Evolutionary conservation across 2,329 filamentous ascomycete species (phyloP), one percentile per base, ranked within the genome.

Genomic region (Penicillium brevicompactum): DNA sequence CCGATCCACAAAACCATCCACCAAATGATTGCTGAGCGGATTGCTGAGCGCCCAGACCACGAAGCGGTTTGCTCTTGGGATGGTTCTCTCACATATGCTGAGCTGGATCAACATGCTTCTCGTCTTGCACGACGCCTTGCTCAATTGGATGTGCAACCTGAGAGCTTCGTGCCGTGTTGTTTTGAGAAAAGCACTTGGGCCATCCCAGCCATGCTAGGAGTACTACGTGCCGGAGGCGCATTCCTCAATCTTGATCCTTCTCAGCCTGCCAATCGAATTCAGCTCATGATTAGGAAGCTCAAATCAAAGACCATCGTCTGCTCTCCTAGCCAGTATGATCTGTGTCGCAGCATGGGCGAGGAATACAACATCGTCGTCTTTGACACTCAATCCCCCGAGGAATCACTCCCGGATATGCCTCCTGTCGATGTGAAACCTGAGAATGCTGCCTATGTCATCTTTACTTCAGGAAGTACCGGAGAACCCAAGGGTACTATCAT

Each of bases 31-130:
- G 37, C 27, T n/a, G 27, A 53, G 14, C 49, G 22, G 1, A 46
- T 53, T 16, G 24, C 18, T 1, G 31, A 48, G 27, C 48, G 48
- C 2, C 51, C 59, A 2, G 21, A 46, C 14, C 18, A 38, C 14
- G 41, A 47, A 6, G 59, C 60, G 11, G 53, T 63, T 5, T 53
- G 48, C 44, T 44, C 58, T 3, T 61, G 58, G 60, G 56, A 61
- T 21, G 58, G 53, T 13, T 47, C 34, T 14, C 49, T 61, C 34
- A 59, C 58, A 6, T 62, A 59, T 31, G 40, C 37, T 1, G 49
- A 62, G 40, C n/a, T 62, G 2, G 53, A 62, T 42, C 46, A 41
- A 5, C 54, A 49, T 14, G 46, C 57, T 3, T 31, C 54, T 16
- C 30, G 46, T 14, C 37, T 61, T 18, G 49, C 59, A 1, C 49